Percentiles rank a stretch among this genome's conserved stretches.
These are phyloP conservation scores for Diaporthe australafricana DNA, from an alignment of 2,329 filamentous ascomycete species.

Conservation along the genomic window DNA sequence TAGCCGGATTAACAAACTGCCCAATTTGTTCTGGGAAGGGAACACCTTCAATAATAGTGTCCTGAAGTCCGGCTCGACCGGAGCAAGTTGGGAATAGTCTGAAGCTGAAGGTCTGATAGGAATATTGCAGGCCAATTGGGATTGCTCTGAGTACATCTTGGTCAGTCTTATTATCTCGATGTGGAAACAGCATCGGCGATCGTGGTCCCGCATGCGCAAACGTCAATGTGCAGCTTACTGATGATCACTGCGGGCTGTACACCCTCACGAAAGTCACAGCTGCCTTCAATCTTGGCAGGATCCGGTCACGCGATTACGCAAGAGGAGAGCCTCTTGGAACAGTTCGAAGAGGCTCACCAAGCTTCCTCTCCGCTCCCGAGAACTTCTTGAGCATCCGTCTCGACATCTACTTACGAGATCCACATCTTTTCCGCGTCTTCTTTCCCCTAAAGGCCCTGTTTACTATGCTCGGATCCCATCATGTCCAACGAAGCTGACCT, in stretches of 20 bases:
- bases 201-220: background rate
- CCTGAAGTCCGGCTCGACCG: background rate
- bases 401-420: background rate
- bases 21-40: no score
- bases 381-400: background rate
- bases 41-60: background rate
- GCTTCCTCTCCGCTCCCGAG: background rate
- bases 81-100: background rate
- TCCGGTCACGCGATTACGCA: background rate
- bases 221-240: background rate
- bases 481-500: constrained; percentile 27
- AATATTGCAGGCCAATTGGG: constrained; percentile 2
- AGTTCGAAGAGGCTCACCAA: background rate
- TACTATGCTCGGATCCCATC: background rate
- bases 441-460: background rate
- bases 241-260: background rate
- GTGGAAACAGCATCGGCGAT: constrained; percentile 5
- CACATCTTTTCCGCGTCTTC: background rate
- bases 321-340: background rate
- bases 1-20: no score
- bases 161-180: background rate
- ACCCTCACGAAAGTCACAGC: background rate
- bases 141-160: background rate
- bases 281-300: background rate
- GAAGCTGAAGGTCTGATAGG: background rate